These are phyloP conservation scores for Hemileccinum rubropunctum DNA, from an alignment of 768 basidiomycete species.

Conservation along the genomic window DNA sequence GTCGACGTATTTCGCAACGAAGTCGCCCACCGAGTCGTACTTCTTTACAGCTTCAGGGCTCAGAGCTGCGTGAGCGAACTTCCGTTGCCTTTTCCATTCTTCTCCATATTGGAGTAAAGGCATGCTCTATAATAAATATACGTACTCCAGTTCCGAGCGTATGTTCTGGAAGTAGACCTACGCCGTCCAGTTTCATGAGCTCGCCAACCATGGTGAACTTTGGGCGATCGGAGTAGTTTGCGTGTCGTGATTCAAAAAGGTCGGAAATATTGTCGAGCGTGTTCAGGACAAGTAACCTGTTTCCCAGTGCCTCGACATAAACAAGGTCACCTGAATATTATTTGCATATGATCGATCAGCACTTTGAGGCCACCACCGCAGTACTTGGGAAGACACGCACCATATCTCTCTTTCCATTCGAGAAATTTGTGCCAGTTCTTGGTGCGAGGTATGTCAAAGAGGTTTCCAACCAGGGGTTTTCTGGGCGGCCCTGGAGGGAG, in stretches of 20 bases:
- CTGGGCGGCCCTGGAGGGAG: constrained; percentile 6
- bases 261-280: constrained; percentile 26
- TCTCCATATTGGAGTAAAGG: constrained; percentile 20
- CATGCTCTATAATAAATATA: constrained; percentile 17
- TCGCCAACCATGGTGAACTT: constrained; percentile 36
- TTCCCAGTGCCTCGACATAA: constrained; percentile 27
- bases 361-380: background rate
- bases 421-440: constrained; percentile 9
- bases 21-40: constrained; percentile 33
- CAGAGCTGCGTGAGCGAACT: constrained; percentile 30
- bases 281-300: constrained; percentile 29
- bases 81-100: constrained; percentile 23
- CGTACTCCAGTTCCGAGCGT: background rate
- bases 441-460: constrained; percentile 8
- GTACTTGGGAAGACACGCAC: background rate
- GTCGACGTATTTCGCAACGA: constrained; percentile 17
- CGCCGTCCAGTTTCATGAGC: constrained; percentile 28
- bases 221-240: constrained; percentile 32
- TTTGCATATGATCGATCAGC: no score
- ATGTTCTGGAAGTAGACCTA: background rate
- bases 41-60: constrained; percentile 29
- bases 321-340: constrained; percentile 28
- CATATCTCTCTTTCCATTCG: constrained; percentile 9
- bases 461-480: constrained; percentile 2
- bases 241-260: constrained; percentile 27